Conservation (phyloP, 352 stramenopile genomes). For the Pythium graminicola region DNA sequence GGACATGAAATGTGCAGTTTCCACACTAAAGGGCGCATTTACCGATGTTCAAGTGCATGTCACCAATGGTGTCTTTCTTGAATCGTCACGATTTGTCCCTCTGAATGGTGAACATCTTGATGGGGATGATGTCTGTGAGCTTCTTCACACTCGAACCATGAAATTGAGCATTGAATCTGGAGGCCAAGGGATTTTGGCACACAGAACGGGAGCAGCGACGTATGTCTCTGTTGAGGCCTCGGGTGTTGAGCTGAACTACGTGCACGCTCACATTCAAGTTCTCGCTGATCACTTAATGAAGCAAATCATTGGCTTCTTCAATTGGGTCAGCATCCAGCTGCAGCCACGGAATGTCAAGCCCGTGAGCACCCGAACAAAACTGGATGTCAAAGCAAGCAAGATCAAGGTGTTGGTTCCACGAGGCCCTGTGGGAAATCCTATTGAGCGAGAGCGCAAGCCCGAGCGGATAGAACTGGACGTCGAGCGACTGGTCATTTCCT, state of each 20-base stretch:
- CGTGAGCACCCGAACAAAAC: slow-evolving; percentile 44
- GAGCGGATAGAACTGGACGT: slow-evolving; percentile 54
- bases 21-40: slow-evolving; percentile 32
- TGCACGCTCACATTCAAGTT: slow-evolving; percentile 38
- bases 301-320: slow-evolving; percentile 59
- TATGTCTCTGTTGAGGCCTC: slow-evolving; percentile 42
- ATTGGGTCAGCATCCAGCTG: slow-evolving; percentile 49
- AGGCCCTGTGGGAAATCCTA: slow-evolving; percentile 34
- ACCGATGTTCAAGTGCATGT: slow-evolving; percentile 29
- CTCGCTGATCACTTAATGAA: slow-evolving; percentile 49
- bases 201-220: slow-evolving; percentile 35
- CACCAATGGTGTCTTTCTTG: slow-evolving; percentile 32
- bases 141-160: slow-evolving; percentile 31
- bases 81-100: slow-evolving; percentile 35
- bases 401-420: slow-evolving; percentile 45
- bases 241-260: slow-evolving; percentile 51
- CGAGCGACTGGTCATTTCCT: slow-evolving; percentile 34
- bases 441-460: slow-evolving; percentile 31
- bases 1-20: slow-evolving; percentile 34
- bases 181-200: slow-evolving; percentile 33
- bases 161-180: slow-evolving; percentile 36
- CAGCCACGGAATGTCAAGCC: slow-evolving; percentile 27
- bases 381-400: slow-evolving; percentile 36
- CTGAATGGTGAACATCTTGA: not conserved
- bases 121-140: slow-evolving; percentile 36